Base-by-base conservation (phyloP, 345 rosid species). In the Eucalyptus virginea region DNA sequence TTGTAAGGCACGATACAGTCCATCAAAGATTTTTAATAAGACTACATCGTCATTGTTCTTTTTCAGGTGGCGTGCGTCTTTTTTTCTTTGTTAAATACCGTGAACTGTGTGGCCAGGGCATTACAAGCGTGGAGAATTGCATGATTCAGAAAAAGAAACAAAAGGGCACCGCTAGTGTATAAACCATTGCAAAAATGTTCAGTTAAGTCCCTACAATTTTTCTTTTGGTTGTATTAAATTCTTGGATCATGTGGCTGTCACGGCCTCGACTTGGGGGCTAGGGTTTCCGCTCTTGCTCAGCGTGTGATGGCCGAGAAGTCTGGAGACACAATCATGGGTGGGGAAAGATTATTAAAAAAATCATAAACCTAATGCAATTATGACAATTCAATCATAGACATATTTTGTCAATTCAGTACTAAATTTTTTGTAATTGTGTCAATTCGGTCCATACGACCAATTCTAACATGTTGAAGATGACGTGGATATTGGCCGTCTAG, bases 401-500 rank as follows among this genome's bases (percentile, higher is more conserved):
- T 52, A 52, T 52, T 52, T 52, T 52, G 5, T 52, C 0, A 52
- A 52, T 52, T 52, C 5, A 52, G 1, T 52, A 52, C 0, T 52
- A 52, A 52, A 2, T 52, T 52, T 52, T 52, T 19, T 52, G 0
- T 11, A 21, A 52, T 52, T 21, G 1, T 52, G 5, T 52, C 0
- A 19, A 19, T 52, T 52, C 2, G 8, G 0, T 52, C 58, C 11
- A 21, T 52, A 2, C 1, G 4, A 52, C 1, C 1, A 52, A 52
- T 52, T 52, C 2, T 52, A 52, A 52, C 0, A 52, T 9, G 0
- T 52, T 19, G 2, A 10, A 52, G 1, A 52, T 52, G 24, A 52
- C 5, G 11, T 52, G 58, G 11, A 52, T 0, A 52, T 0, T 19
- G 2, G 24, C 24, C 9, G 9, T 52, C 2, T 18, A 7, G 56